A percentile compares a stretch with the other conserved stretches of the same genome.
These are phyloP conservation scores for Stentor coeruleus DNA, from an alignment of 73 alveolate species.

Conservation along the genomic window DNA sequence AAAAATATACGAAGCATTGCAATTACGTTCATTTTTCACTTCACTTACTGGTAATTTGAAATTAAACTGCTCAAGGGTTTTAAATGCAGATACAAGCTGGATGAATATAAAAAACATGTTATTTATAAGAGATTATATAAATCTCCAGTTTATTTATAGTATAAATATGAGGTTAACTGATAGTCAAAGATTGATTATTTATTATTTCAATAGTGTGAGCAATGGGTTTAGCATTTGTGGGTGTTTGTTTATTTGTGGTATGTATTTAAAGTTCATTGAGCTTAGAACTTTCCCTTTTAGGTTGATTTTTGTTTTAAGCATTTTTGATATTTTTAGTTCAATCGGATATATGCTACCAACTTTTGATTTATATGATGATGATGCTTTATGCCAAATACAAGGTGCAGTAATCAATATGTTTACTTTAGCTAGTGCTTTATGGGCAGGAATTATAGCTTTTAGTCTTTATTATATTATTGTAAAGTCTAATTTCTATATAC, in stretches of 20 bases:
- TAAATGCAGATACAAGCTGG: no score
- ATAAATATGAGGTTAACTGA: no score
- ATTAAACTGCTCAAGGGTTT: no score
- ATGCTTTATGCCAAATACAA: not conserved
- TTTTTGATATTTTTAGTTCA: not conserved
- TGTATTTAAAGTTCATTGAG: not conserved
- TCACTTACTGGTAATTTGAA: slow-evolving; percentile 10
- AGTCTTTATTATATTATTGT: not conserved
- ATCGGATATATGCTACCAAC: not conserved
- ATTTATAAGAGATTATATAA: no score
- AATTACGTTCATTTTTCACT: slow-evolving; percentile 12
- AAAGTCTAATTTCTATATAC: not conserved
- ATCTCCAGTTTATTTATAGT: no score
- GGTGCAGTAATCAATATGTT: not conserved
- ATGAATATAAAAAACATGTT: no score
- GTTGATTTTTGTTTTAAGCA: not conserved
- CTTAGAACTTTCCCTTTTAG: not conserved
- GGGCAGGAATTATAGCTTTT: not conserved
- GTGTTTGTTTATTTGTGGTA: not conserved
- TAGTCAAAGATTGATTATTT: no score
- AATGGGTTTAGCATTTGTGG: no score
- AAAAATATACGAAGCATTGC: slow-evolving; percentile 15
- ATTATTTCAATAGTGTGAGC: no score
- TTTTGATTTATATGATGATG: not conserved
- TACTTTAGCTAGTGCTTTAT: not conserved